These are phyloP conservation scores for Gliomastix tumulicola DNA, from an alignment of 2,329 filamentous ascomycete species.

Conservation along the genomic window DNA sequence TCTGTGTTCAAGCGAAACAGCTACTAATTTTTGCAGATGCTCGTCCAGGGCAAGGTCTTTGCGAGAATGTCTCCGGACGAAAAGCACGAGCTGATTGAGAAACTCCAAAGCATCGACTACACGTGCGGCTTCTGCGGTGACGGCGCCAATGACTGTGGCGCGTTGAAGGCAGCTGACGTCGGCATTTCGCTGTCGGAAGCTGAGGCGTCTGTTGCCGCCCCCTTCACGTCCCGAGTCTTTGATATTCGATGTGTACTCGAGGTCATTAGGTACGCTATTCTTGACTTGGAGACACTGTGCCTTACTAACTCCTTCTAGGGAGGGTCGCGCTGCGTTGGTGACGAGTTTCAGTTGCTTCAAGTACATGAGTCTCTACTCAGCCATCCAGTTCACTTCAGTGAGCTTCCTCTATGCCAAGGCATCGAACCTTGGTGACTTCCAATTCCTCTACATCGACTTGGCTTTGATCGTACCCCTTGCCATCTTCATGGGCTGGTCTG, in stretches of 20 bases:
- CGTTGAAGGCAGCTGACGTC: constrained; percentile 93
- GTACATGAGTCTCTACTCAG: constrained; percentile 98
- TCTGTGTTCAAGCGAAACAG: not conserved
- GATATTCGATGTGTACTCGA: constrained; percentile 94
- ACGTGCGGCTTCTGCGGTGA: constrained; percentile 95
- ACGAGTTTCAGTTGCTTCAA: constrained; percentile 99
- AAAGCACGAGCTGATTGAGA: constrained; percentile 96
- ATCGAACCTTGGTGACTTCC: constrained; percentile 93
- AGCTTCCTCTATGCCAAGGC: constrained; percentile 93
- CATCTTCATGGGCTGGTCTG: constrained; percentile 98
- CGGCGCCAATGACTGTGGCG: constrained; percentile 95
- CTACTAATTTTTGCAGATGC: constrained; percentile 52
- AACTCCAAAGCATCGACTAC: constrained; percentile 92
- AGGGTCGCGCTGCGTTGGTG: constrained; percentile 90
- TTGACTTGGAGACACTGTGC: too few species aligned
- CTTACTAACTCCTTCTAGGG: too few species aligned
- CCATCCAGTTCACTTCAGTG: constrained; percentile 97
- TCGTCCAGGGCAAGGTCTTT: constrained; percentile 86
- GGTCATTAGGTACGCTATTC: constrained; percentile 74
- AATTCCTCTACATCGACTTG: constrained; percentile 94
- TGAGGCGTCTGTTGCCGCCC: constrained; percentile 95
- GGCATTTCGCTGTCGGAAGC: constrained; percentile 96
- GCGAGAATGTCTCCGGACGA: constrained; percentile 98
- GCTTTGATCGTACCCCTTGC: constrained; percentile 90
- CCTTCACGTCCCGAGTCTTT: constrained; percentile 91